A percentile compares a stretch with the other conserved stretches of the same genome.
Conservation (phyloP, 176 grass and related monocot species). For the Carex pumila region DNA sequence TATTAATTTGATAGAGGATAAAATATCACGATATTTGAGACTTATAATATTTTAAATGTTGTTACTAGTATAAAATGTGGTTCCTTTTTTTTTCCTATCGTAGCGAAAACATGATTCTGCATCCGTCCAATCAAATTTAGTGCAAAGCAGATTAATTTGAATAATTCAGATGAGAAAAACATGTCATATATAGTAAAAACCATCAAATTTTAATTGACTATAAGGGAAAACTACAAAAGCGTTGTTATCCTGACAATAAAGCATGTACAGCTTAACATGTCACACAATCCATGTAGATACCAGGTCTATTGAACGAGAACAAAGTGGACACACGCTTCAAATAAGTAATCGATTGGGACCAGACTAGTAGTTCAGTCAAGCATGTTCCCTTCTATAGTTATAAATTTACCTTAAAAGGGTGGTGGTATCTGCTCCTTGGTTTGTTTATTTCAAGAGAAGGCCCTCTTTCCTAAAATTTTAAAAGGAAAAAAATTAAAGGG, state of each 20-base stretch:
- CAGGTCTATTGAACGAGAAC: not conserved
- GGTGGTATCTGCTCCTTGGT: not conserved
- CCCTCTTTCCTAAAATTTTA: not conserved
- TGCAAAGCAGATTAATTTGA: not conserved
- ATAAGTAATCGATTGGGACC: slow-evolving; percentile 2
- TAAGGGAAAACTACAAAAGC: not conserved
- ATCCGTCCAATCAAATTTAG: not conserved
- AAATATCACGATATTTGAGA: too few relatives aligned
- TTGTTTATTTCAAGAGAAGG: not conserved
- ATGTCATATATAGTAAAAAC: not conserved
- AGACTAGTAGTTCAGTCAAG: not conserved
- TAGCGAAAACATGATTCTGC: not conserved
- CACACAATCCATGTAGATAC: not conserved
- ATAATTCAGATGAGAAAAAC: not conserved
- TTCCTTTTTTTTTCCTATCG: not conserved
- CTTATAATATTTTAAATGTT: too few relatives aligned
- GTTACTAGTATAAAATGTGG: too few relatives aligned
- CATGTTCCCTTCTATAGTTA: not conserved
- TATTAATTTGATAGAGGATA: too few relatives aligned
- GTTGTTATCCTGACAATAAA: not conserved
- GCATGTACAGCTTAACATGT: not conserved
- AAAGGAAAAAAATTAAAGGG: not conserved
- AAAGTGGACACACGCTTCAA: not conserved
- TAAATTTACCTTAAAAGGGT: not conserved
- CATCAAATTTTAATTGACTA: not conserved